Base-by-base conservation (phyloP, 1,139 yeast species). In the Candida dubliniensis region DNA sequence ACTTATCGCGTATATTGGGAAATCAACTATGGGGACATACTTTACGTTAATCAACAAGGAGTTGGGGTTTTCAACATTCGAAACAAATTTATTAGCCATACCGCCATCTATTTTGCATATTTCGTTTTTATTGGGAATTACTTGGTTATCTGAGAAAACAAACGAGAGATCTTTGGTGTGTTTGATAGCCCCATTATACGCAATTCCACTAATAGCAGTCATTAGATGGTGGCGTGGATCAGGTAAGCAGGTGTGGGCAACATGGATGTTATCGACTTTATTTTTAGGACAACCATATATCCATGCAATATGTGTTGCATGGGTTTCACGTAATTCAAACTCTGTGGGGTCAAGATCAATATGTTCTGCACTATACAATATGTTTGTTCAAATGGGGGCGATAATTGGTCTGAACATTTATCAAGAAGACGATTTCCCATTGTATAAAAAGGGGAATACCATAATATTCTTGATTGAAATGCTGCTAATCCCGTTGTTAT, bases 271-370 rank as follows among this genome's bases (percentile, higher is more conserved):
- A 23, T 64, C 71, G 35, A 73, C 82, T 1, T 51, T 81, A 34
- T 54, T 74, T 1, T 57, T 77, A 14, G 82, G 81, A 2, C 70
- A 69, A 37, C 79, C 79, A 0, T 80, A 78, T 45, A 67, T 57
- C 31, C 63, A 80, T 59, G 81, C 85, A 2, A 68, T 81, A 43
- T 66, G 76, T 51, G 82, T 81, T 36, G 67, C 81, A 6, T 79
- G 86, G 83, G 74, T 78, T 43, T 80, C 87, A 1, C 63, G 78
- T 41, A 82, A 82, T 52, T 72, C 87, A 11, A 79, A 80, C 50
- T 71, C 83, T 26, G 82, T 84, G 15, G 64, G 81, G 36, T 67
- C 79, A 8, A 67, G 90, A 53, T 76, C 87, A 0, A 40, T 49
- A n/a, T 41, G 47, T 34, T 43, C 52, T 2, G 82, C 89, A 0